phyloP scores from a whole-genome alignment of 1,284 basidiomycete species.

The Schizophyllum amplum region DNA sequence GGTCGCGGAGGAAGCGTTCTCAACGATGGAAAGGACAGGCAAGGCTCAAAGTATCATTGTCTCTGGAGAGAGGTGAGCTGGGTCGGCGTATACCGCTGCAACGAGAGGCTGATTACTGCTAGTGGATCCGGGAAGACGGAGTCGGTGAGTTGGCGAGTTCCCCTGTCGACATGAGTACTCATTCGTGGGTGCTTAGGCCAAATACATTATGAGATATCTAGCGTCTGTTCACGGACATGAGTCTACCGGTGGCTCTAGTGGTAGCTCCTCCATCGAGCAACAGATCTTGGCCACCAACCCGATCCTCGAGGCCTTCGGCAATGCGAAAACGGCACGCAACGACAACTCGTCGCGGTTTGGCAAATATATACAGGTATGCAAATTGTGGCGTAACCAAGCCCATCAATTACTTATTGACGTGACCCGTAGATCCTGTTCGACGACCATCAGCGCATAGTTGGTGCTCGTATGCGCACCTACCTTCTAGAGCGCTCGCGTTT shows the following conservation, averaged over 20 bases:
- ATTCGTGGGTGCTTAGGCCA: conserved; percentile 49
- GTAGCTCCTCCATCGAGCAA: conserved; percentile 80
- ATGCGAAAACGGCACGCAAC: conserved; percentile 98
- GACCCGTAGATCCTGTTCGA: conserved; percentile 89
- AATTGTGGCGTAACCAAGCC: neutral
- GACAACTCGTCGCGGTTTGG: conserved; percentile 99
- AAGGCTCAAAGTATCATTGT: conserved; percentile 99
- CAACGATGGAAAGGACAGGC: conserved; percentile 91
- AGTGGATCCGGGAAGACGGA: conserved; percentile 99
- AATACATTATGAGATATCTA: conserved; percentile 99
- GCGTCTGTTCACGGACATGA: conserved; percentile 77
- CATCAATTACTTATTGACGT: neutral
- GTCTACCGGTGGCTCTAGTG: conserved; percentile 50
- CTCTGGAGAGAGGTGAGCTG: conserved; percentile 85
- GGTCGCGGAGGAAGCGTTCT: conserved; percentile 98
- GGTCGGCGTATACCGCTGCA: conserved; percentile 2
- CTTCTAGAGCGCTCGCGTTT: conserved; percentile 96
- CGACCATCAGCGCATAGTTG: conserved; percentile 90
- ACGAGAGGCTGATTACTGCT: conserved; percentile 11
- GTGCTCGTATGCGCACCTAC: conserved; percentile 96
- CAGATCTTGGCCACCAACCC: conserved; percentile 99
- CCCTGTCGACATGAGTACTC: conserved; percentile 1
- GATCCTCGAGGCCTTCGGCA: conserved; percentile 99
- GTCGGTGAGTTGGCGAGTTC: conserved; percentile 48
- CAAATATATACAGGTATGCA: conserved; percentile 93